These are phyloP conservation scores for Cynanchum wilfordii DNA, from an alignment of 257 asterid genomes.

Conservation along the genomic window DNA sequence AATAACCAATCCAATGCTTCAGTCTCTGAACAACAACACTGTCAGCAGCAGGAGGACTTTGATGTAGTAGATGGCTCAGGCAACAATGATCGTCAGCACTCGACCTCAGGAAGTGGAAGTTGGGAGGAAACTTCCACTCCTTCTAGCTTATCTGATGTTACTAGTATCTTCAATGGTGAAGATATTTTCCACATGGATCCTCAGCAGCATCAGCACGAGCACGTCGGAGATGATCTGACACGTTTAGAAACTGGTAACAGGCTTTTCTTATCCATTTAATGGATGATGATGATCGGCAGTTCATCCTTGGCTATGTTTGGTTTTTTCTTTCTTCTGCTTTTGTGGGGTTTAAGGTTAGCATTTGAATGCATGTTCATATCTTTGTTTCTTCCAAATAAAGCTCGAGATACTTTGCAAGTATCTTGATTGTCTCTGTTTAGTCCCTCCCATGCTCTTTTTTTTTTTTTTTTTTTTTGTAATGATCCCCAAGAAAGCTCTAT, in stretches of 20 bases:
- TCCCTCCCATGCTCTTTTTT: too few relatives aligned
- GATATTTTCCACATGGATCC: constrained; percentile 22
- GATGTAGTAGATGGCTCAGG: constrained; percentile 12
- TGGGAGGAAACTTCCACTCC: constrained; percentile 51
- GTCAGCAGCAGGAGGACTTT: constrained; percentile 6
- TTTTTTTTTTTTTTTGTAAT: too few relatives aligned
- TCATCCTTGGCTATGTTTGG: constrained; percentile 79
- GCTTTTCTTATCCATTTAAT: constrained; percentile 33
- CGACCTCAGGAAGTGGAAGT: constrained; percentile 33
- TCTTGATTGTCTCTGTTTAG: too few relatives aligned
- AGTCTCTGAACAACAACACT: constrained; percentile 9
- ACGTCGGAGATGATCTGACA: constrained; percentile 17
- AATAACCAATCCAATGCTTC: constrained; percentile 25
- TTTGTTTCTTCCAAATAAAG: too few relatives aligned
- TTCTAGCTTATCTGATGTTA: constrained; percentile 41
- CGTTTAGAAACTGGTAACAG: constrained; percentile 26
- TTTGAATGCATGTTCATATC: too few relatives aligned
- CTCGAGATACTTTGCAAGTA: too few relatives aligned
- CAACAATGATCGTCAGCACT: constrained; percentile 17
- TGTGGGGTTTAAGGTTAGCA: too few relatives aligned
- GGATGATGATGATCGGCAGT: constrained; percentile 43
- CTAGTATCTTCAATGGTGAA: constrained; percentile 50
- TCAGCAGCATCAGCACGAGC: background rate
- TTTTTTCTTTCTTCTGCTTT: too few relatives aligned
- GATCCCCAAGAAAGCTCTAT: too few relatives aligned